Percentiles rank a stretch among this genome's conserved stretches.
Evolutionary conservation across 31 red algal species (phyloP).

Genomic region (Odonthalia washingtoniensis): DNA sequence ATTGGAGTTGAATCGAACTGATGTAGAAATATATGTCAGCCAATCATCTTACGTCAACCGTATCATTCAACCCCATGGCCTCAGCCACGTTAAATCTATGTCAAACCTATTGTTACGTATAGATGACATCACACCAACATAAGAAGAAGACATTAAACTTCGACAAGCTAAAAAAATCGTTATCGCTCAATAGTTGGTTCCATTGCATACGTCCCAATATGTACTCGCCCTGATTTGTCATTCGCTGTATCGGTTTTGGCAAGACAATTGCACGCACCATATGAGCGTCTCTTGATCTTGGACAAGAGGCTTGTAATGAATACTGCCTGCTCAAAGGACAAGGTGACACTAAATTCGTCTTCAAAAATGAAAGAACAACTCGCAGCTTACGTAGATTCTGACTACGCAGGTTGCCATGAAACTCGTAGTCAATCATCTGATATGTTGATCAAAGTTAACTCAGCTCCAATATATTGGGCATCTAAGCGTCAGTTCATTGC

Average conservation of each 20-base stretch:
- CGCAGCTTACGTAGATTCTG: too few relatives aligned
- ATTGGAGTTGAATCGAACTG: slow-evolving; percentile 1
- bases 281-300: not conserved
- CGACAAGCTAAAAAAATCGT: not conserved
- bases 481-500: not conserved
- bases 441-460: too few relatives aligned
- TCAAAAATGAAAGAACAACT: too few relatives aligned
- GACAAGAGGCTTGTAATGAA: not conserved
- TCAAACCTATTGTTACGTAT: not conserved
- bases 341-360: too few relatives aligned
- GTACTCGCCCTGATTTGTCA: not conserved
- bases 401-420: too few relatives aligned
- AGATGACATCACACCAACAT: not conserved
- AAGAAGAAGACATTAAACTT: not conserved
- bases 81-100: not conserved
- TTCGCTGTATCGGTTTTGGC: not conserved
- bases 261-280: not conserved
- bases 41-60: not conserved
- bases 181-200: not conserved
- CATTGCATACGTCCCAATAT: not conserved
- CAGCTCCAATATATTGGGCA: too few relatives aligned
- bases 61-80: not conserved
- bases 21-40: not conserved
- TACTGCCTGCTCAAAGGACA: not conserved
- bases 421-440: too few relatives aligned